These are phyloP conservation scores for Fusarium sororula DNA, from an alignment of 2,329 filamentous ascomycete species.

Conservation along the genomic window DNA sequence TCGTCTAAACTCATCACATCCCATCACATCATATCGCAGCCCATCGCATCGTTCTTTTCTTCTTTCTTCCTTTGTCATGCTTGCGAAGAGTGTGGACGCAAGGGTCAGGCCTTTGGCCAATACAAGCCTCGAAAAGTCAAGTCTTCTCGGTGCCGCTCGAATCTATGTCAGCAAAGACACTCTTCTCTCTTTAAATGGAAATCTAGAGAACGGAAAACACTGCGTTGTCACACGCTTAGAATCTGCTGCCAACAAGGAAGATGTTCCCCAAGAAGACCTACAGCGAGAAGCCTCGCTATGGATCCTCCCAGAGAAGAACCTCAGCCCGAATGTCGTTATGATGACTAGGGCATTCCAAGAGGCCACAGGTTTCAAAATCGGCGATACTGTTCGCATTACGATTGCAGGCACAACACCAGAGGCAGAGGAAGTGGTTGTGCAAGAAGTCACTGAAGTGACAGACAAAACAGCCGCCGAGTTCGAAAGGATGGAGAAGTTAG, in stretches of 20 bases:
- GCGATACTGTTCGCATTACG: constrained; percentile 69
- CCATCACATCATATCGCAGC: not conserved
- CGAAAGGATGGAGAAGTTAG: constrained; percentile 28
- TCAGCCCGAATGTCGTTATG: constrained; percentile 74
- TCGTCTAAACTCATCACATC: not conserved
- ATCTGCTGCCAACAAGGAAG: constrained; percentile 4
- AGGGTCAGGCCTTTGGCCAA: constrained; percentile 56
- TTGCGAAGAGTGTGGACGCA: constrained; percentile 49
- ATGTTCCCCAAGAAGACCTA: constrained; percentile 20
- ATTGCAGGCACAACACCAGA: constrained; percentile 65
- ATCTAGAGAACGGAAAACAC: constrained; percentile 53
- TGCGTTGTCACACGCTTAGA: constrained; percentile 53
- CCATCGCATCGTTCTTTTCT: not conserved
- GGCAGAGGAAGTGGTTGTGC: constrained; percentile 67
- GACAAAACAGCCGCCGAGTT: constrained; percentile 17
- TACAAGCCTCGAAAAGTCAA: constrained; percentile 53
- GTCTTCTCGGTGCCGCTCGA: constrained; percentile 55
- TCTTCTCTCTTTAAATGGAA: constrained; percentile 55
- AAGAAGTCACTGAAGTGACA: constrained; percentile 59
- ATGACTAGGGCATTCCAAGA: constrained; percentile 79
- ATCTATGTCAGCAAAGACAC: constrained; percentile 60
- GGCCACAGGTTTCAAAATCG: constrained; percentile 75
- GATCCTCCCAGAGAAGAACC: constrained; percentile 64
- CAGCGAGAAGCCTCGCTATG: constrained; percentile 59
- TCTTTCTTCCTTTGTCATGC: constrained; percentile 35